Percentiles rank a stretch among this genome's conserved stretches.
Evolutionary conservation across 495 filamentous ascomycete genomes (phyloP).

Genomic region (Neurospora tetrasperma): DNA sequence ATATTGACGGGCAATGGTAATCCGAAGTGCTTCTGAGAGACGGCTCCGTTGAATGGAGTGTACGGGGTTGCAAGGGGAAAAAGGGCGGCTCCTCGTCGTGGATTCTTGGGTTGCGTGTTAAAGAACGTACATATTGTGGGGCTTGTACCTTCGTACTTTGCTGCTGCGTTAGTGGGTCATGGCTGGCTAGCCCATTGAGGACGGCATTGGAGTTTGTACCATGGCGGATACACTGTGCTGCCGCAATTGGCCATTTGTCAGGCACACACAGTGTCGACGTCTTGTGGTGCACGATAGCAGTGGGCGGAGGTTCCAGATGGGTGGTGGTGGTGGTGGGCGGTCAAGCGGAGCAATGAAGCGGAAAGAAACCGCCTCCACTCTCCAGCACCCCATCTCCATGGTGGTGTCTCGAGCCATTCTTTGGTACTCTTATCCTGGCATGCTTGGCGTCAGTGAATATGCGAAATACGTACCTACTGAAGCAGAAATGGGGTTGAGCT

Average conservation of each 20-base stretch:
- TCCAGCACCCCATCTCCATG: background rate
- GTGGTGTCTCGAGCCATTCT: slow-evolving; percentile 2
- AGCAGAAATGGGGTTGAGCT: background rate
- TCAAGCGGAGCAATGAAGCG: slow-evolving; percentile 24
- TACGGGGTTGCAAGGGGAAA: slow-evolving; percentile 12
- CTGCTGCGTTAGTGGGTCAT: background rate
- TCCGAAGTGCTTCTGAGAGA: background rate
- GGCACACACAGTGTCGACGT: background rate
- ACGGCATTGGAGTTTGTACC: background rate
- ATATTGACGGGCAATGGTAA: background rate
- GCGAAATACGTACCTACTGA: background rate
- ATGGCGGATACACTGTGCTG: background rate
- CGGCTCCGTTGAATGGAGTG: background rate
- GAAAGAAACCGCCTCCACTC: slow-evolving; percentile 5
- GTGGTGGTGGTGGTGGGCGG: slow-evolving; percentile 15
- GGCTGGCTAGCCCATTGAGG: background rate
- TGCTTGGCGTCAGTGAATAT: background rate
- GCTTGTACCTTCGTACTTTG: background rate
- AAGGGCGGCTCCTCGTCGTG: slow-evolving; percentile 1
- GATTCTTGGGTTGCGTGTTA: background rate
- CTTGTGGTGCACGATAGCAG: background rate
- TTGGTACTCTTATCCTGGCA: background rate
- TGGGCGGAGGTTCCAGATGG: slow-evolving; percentile 1
- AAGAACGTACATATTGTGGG: background rate
- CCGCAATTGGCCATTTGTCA: background rate